phyloP scores from a whole-genome alignment of 495 filamentous ascomycete species.

The Annulohypoxylon moriforme region DNA sequence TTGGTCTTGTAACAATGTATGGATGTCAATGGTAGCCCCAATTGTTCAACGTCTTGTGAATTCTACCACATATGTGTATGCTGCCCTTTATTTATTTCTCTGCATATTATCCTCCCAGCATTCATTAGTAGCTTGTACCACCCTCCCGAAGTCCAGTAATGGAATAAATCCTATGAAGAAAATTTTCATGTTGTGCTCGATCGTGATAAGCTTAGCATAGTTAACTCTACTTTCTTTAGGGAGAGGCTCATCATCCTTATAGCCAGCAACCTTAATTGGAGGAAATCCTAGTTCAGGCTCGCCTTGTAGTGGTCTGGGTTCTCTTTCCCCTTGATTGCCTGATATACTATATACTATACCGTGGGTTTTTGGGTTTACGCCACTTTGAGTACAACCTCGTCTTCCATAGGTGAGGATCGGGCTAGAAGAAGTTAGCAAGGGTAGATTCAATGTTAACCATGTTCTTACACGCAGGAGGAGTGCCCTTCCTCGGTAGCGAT shows the following conservation, averaged over 20 bases:
- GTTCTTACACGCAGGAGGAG: not conserved
- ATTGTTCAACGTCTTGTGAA: no score
- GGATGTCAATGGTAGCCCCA: no score
- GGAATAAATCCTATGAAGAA: constrained; percentile 1
- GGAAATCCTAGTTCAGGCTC: not conserved
- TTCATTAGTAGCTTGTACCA: not conserved
- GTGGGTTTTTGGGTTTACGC: not conserved
- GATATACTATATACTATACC: not conserved
- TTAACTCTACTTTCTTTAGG: not conserved
- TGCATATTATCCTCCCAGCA: not conserved
- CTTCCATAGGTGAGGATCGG: not conserved
- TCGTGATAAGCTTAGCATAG: not conserved
- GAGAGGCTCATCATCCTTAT: not conserved
- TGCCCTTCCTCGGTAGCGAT: not conserved
- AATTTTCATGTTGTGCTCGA: not conserved
- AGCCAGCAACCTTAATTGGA: not conserved
- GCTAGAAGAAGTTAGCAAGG: not conserved
- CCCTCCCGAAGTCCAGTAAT: not conserved
- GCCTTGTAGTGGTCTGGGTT: not conserved
- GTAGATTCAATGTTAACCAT: not conserved
- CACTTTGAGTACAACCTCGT: not conserved
- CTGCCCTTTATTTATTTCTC: not conserved
- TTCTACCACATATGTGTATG: no score
- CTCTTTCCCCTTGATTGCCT: not conserved
- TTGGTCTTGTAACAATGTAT: no score